These are phyloP conservation scores for Pythium phragmiticola DNA, from an alignment of 352 stramenopile genomes.

Conservation along the genomic window DNA sequence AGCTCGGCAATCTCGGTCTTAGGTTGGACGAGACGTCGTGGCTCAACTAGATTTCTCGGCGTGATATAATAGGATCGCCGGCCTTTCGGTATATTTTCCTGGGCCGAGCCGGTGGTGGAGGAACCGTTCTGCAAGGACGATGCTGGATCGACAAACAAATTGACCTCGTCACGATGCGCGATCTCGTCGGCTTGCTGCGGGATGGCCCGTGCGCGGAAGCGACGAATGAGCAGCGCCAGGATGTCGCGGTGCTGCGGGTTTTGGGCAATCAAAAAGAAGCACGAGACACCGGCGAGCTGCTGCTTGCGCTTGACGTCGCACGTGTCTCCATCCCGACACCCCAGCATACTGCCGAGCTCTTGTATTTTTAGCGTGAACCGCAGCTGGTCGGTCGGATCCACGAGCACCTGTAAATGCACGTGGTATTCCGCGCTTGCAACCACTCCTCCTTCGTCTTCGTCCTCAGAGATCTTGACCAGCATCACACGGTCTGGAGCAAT, in stretches of 20 bases:
- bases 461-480: constrained; percentile 73
- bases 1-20: constrained; percentile 9
- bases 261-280: constrained; percentile 75
- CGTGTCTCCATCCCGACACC: constrained; percentile 50
- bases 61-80: constrained; percentile 9
- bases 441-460: constrained; percentile 61
- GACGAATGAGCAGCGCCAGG: constrained; percentile 63
- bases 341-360: constrained; percentile 73
- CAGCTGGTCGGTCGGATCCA: constrained; percentile 62
- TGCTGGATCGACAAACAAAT: constrained; percentile 70
- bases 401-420: constrained; percentile 62
- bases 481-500: constrained; percentile 50
- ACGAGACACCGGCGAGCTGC: constrained; percentile 52
- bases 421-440: constrained; percentile 55
- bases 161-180: constrained; percentile 59
- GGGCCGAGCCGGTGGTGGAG: neutral
- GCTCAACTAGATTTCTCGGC: neutral
- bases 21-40: neutral
- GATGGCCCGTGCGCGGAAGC: constrained; percentile 59
- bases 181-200: constrained; percentile 49
- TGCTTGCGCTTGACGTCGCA: constrained; percentile 59
- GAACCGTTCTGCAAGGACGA: constrained; percentile 23
- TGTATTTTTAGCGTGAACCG: constrained; percentile 78
- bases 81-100: neutral
- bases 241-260: constrained; percentile 82